Evolutionary conservation across 495 filamentous ascomycete genomes (phyloP), one percentile per base, ranked within the genome.

Genomic region (Beverwykella pulmonaria): DNA sequence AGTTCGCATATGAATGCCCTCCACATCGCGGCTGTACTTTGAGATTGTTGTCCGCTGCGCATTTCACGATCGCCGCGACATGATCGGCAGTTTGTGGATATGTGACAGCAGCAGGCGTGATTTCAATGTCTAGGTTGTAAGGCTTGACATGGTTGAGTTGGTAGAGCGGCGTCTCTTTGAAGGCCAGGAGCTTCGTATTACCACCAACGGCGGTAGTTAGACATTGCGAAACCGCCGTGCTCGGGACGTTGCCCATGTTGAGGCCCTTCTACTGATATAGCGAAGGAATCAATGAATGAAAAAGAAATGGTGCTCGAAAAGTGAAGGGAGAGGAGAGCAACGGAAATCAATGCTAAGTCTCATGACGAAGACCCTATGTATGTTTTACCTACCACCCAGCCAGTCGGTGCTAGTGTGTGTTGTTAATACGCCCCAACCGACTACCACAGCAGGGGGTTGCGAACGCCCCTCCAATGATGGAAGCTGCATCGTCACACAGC

Each of bases 1-100:
- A 74, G 53, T 74, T 74, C 1, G 64, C 69, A 53, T 72, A 74
- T 17, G 61, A 65, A 53, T 74, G 72, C 0, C 72, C 72, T 44
- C 72, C 72, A 30, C 63, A 67, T 20, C 67, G 39, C 10, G 72
- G 44, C 53, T 74, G 72, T 12, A 72, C 72, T 49, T 72, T 72
- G 50, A 72, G 34, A 1, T 63, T 65, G 44, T 65, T 41, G 23
- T 64, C 60, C 4, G 47, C 58, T 20, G 70, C 72, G 60, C 72
- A 74, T 27, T 71, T 74, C 15, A 74, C 62, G 23, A 74, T 69
- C 39, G 55, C 69, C 20, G 69, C 68, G 15, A 71, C 63, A 26
- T 71, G 71, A 3, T 74, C 65, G 2, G 69, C 60, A 14, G 61
- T 63, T 58, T 69, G 0, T 6, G 71, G 71, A 41, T 71, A 71